These are phyloP conservation scores for Cladophialophora bantiana DNA, from an alignment of 2,329 filamentous ascomycete genomes.

Conservation along the genomic window DNA sequence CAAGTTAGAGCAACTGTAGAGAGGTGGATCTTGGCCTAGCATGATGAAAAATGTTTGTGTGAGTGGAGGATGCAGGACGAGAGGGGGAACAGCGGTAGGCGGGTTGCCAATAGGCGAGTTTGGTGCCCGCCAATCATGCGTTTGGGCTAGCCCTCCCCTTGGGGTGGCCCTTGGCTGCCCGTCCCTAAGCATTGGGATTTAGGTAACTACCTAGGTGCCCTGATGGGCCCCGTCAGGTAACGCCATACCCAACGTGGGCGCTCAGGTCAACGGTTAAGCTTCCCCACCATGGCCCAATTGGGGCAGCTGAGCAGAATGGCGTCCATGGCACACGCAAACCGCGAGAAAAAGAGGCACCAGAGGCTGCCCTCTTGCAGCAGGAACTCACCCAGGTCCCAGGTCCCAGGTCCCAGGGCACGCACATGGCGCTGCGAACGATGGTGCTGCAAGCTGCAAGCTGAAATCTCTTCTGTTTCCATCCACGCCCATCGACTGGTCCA, in stretches of 20 bases:
- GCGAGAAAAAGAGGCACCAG: not conserved
- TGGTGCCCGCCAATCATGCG: conserved; percentile 14
- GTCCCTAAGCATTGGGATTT: not conserved
- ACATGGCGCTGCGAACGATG: conserved; percentile 16
- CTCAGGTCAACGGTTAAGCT: conserved; percentile 23
- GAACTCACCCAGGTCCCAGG: conserved; percentile 11
- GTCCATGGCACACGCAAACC: conserved; percentile 9
- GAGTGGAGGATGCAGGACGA: conserved; percentile 8
- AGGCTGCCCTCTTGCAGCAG: conserved; percentile 25
- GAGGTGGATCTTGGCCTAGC: not conserved
- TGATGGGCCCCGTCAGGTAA: not conserved
- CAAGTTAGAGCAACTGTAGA: conserved; percentile 9
- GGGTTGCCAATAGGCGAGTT: conserved; percentile 13
- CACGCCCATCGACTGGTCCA: conserved; percentile 10
- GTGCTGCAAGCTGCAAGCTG: conserved; percentile 24
- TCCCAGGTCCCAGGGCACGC: conserved; percentile 1
- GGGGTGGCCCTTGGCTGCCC: not conserved
- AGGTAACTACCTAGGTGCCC: not conserved
- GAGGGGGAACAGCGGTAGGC: conserved; percentile 1
- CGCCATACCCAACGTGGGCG: not conserved
- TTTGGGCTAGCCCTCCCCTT: not conserved
- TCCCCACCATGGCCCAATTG: conserved; percentile 16
- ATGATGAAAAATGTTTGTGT: not conserved
- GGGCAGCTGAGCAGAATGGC: conserved; percentile 31
- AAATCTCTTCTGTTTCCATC: conserved; percentile 17